These are phyloP conservation scores for Kazachstania taianensis DNA, from an alignment of 805 yeast genomes.

Conservation along the genomic window DNA sequence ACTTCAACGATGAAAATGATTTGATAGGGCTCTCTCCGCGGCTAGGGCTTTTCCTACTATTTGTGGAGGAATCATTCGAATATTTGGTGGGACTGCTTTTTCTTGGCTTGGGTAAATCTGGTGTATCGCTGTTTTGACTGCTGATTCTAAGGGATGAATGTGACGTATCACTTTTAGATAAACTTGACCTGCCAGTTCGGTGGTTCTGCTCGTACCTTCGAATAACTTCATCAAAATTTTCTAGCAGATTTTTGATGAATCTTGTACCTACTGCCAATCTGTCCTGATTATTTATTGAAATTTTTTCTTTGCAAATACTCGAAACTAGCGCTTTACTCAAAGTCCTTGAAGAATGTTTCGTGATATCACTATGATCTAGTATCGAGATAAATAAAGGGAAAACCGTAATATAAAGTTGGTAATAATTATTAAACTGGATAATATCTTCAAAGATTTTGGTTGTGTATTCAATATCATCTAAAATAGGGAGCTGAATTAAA, in stretches of 20 bases:
- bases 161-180: neutral
- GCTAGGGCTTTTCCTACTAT: neutral
- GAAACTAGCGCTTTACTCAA: conserved; percentile 41
- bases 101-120: conserved; percentile 21
- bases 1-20: conserved; percentile 6
- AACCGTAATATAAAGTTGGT: conserved; percentile 31
- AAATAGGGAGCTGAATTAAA: conserved; percentile 42
- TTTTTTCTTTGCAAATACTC: conserved; percentile 44
- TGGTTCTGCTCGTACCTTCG: conserved; percentile 7
- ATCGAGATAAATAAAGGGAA: conserved; percentile 39
- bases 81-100: conserved; percentile 19
- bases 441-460: conserved; percentile 29
- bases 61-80: neutral
- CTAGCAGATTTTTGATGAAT: conserved; percentile 43
- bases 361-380: conserved; percentile 27
- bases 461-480: conserved; percentile 40
- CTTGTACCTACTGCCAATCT: conserved; percentile 42
- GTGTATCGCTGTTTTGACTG: conserved; percentile 8
- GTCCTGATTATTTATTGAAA: conserved; percentile 36
- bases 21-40: conserved; percentile 8
- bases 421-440: conserved; percentile 25
- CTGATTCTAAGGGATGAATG: neutral
- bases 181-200: conserved; percentile 4
- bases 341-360: conserved; percentile 34
- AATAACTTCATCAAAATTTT: conserved; percentile 36